Evolutionary conservation across 2,329 filamentous ascomycete species (phyloP), one percentile per base, ranked within the genome.

Genomic region (Aspergillus ruber): DNA sequence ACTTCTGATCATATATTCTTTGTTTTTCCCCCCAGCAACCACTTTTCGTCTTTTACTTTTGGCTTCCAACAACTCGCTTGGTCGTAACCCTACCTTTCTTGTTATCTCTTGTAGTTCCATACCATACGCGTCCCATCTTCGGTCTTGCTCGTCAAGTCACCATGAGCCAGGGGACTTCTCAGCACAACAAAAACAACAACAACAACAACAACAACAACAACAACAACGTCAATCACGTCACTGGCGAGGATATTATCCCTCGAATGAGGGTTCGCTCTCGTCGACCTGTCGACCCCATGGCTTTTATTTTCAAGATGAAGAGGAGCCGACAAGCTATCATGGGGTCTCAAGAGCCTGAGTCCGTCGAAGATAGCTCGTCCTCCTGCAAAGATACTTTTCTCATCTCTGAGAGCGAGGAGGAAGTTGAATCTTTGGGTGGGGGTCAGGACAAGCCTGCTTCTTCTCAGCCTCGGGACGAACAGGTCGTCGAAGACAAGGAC

Each of bases 261-360:
- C 7, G 7, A 12, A 39, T 39, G 36, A 39, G 17, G 17, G 8
- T 39, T 18, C 15, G 36, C 18, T 39, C 17, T 20, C 36, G 17
- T 10, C 15, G 15, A 18, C 10, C 15, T 12, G 9, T 18, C 12
- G 17, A 13, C 20, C 17, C 50, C 13, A 10, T 42, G 13, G n/a
- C 48, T 20, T n/a, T 50, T 38, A 40, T 53, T 39, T 58, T 59
- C 51, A 57, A 53, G 43, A 42, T 59, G 25, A 54, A 46, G 41
- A 54, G 47, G 47, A 56, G 45, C 29, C 45, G 43, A 33, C 50
- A 42, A 21, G 48, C 51, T 5, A 46, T 58, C 12, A 6, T 35
- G 33, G 46, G 35, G 4, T 48, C 27, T 36, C 33, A 17, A 7
- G 8, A 35, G n/a, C 33, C 13, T 5, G 33, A 29, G 25, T 29